These are phyloP conservation scores for Pythium vanterpoolii DNA, from an alignment of 352 stramenopile species.

Conservation along the genomic window DNA sequence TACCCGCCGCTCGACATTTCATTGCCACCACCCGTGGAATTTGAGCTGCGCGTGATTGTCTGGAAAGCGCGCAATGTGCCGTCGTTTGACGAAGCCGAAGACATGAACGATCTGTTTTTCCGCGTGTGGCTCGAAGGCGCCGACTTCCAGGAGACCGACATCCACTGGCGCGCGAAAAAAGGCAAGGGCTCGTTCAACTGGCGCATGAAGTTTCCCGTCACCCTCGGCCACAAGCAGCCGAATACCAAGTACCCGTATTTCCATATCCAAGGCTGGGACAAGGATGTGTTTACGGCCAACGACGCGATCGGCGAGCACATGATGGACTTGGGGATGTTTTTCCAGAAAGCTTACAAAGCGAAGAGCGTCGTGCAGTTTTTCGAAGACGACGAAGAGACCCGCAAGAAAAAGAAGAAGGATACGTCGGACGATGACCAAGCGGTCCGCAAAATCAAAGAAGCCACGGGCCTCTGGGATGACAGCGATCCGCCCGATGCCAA, in stretches of 20 bases:
- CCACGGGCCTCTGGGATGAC: constrained; percentile 82
- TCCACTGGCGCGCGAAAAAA: constrained; percentile 93
- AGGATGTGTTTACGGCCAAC: constrained; percentile 91
- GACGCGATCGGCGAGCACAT: constrained; percentile 89
- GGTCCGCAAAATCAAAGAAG: constrained; percentile 82
- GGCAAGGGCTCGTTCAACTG: constrained; percentile 94
- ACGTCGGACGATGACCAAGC: constrained; percentile 67
- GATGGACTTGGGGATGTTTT: constrained; percentile 67
- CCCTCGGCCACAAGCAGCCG: constrained; percentile 77
- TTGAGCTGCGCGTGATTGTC: constrained; percentile 91
- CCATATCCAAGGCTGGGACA: constrained; percentile 93
- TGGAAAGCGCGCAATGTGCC: constrained; percentile 91
- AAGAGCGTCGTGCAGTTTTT: constrained; percentile 80
- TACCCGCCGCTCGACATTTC: constrained; percentile 85
- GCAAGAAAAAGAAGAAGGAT: constrained; percentile 79
- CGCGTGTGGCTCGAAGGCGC: constrained; percentile 85
- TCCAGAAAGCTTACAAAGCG: constrained; percentile 78
- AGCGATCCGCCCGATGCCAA: constrained; percentile 76
- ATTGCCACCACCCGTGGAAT: constrained; percentile 74
- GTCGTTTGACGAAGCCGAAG: constrained; percentile 79
- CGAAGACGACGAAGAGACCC: constrained; percentile 71
- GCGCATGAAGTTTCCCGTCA: constrained; percentile 92
- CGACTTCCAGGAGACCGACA: constrained; percentile 88
- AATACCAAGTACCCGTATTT: constrained; percentile 93
- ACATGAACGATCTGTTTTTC: constrained; percentile 94